phyloP scores from a whole-genome alignment of 805 yeast genomes.

The Suhomyces xylopsoci region DNA sequence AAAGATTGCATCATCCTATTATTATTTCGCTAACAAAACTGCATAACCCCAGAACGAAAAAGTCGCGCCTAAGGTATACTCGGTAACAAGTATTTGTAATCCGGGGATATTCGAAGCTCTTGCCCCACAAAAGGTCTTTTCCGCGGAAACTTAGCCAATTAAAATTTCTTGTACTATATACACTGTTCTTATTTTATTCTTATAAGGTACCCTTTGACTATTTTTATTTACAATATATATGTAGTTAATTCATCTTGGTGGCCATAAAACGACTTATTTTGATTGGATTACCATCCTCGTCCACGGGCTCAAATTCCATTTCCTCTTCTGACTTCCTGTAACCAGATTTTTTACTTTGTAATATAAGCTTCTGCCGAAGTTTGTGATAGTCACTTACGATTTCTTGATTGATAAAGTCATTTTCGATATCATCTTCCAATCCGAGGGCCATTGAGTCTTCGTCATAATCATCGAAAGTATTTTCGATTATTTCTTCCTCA shows the following conservation, averaged over 20 bases:
- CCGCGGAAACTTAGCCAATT: neutral
- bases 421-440: slow-evolving; percentile 18
- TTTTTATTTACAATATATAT: neutral
- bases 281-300: slow-evolving; percentile 56
- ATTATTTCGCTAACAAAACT: neutral
- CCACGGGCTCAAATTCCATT: slow-evolving; percentile 64
- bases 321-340: slow-evolving; percentile 46
- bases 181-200: neutral
- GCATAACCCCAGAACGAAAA: neutral
- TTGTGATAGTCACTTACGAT: slow-evolving; percentile 55
- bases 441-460: neutral
- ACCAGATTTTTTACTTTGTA: slow-evolving; percentile 40
- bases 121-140: neutral
- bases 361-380: slow-evolving; percentile 50
- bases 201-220: neutral
- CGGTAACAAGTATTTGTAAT: neutral
- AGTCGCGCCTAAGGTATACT: neutral
- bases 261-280: slow-evolving; percentile 68
- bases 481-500: slow-evolving; percentile 44
- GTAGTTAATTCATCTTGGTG: slow-evolving; percentile 30
- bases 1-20: neutral
- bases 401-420: slow-evolving; percentile 39
- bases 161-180: neutral
- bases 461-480: slow-evolving; percentile 16
- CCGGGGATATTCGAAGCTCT: neutral